phyloP scores from a whole-genome alignment of 208 protist genomes.

The Trichomonas vaginalis region DNA sequence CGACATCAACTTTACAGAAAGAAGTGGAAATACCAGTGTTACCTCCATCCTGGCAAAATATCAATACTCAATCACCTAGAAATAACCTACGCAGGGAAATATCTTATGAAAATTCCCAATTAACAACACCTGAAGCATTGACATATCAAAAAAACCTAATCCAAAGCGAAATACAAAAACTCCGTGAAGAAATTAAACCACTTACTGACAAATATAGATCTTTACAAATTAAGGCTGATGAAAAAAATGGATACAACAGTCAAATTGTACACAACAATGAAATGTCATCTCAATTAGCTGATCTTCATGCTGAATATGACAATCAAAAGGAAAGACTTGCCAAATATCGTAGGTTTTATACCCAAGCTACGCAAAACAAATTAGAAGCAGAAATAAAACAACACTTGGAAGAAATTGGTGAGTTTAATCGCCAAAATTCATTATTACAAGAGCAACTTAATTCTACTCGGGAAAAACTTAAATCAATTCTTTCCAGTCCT shows the following conservation, averaged over 20 bases:
- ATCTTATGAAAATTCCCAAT: not conserved
- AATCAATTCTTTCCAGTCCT: not conserved
- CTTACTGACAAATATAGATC: not conserved
- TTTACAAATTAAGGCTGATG: not conserved
- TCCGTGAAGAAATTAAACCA: not conserved
- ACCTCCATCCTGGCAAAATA: not conserved
- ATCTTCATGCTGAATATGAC: not conserved
- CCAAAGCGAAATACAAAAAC: not conserved
- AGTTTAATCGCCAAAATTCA: not conserved
- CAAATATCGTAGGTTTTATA: not conserved
- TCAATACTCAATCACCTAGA: not conserved
- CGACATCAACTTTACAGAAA: not conserved
- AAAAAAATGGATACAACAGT: not conserved
- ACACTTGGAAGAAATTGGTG: not conserved
- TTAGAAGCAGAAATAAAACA: not conserved
- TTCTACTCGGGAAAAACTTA: not conserved
- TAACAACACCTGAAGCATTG: not conserved
- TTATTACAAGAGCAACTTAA: not conserved
- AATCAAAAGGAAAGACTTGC: not conserved
- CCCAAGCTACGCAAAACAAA: not conserved
- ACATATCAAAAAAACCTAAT: not conserved
- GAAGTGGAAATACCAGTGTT: not conserved
- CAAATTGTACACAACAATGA: not conserved
- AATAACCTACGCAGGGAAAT: not conserved
- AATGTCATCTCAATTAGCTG: not conserved